Conservation (phyloP, 139 green algal genomes). For the Chlamydomonas eustigma region DNA sequence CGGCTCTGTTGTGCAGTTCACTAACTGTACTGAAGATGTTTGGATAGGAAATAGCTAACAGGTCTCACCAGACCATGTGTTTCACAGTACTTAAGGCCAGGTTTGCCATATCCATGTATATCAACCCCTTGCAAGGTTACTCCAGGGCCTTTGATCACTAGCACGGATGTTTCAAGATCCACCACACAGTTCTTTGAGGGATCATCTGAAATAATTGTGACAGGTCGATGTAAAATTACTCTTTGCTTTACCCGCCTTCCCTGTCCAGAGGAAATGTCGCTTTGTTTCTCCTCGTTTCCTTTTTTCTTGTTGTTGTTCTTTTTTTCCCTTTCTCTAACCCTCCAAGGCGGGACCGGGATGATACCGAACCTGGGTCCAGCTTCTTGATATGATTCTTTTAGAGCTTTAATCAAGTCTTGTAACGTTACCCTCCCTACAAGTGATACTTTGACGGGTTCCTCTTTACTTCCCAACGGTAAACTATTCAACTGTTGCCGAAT, state of each 20-base stretch:
- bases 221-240: background rate
- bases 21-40: too few relatives aligned
- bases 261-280: background rate
- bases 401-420: background rate
- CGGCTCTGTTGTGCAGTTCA: too few relatives aligned
- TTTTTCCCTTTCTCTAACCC: background rate
- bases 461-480: background rate
- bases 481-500: background rate
- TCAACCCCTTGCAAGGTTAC: background rate
- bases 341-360: background rate
- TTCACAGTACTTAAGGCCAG: background rate
- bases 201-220: background rate
- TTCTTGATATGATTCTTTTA: background rate
- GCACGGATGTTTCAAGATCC: background rate
- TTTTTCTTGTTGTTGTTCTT: background rate
- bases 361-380: background rate
- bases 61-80: background rate
- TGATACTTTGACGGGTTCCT: background rate
- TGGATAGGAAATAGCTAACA: too few relatives aligned
- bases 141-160: background rate
- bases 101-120: background rate
- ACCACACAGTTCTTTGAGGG: background rate
- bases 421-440: background rate
- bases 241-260: background rate
- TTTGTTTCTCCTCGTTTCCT: background rate